These are phyloP conservation scores for Euphorbia peplus DNA, from an alignment of 345 rosid species.

Conservation along the genomic window DNA sequence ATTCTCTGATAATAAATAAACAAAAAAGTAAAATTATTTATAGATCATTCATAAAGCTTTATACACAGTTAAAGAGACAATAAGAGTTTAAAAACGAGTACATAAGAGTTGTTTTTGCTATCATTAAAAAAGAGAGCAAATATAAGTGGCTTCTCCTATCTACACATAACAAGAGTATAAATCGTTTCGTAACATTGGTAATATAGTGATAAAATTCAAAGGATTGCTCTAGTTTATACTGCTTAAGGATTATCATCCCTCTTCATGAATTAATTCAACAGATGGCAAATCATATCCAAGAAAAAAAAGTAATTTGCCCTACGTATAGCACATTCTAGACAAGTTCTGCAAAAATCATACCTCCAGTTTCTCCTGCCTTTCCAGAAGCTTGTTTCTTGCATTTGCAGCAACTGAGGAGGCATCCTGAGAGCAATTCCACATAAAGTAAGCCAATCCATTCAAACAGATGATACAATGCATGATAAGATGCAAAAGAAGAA, in stretches of 20 bases:
- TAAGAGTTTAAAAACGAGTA: background rate
- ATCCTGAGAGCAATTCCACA: conserved; percentile 21
- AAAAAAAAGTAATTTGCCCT: background rate
- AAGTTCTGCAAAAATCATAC: conserved; percentile 4
- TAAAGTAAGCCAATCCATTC: conserved; percentile 3
- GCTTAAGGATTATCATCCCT: background rate
- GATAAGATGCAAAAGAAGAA: background rate
- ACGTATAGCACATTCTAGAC: no score
- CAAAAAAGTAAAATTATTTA: background rate
- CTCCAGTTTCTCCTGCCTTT: conserved; percentile 30
- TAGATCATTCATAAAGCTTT: background rate
- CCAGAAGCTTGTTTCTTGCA: conserved; percentile 28
- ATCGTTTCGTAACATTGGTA: background rate
- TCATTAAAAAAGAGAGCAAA: background rate
- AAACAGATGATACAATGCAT: conserved; percentile 5
- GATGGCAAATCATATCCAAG: background rate
- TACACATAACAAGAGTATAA: background rate
- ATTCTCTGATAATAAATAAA: conserved; percentile 46
- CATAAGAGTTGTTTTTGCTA: background rate
- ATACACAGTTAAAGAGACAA: background rate
- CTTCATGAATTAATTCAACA: background rate
- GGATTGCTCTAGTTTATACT: background rate
- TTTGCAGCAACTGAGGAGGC: conserved; percentile 23
- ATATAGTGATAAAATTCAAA: background rate
- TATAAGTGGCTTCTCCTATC: background rate